Conservation (phyloP, 257 asterid species). For the Penstemon newberryi region DNA sequence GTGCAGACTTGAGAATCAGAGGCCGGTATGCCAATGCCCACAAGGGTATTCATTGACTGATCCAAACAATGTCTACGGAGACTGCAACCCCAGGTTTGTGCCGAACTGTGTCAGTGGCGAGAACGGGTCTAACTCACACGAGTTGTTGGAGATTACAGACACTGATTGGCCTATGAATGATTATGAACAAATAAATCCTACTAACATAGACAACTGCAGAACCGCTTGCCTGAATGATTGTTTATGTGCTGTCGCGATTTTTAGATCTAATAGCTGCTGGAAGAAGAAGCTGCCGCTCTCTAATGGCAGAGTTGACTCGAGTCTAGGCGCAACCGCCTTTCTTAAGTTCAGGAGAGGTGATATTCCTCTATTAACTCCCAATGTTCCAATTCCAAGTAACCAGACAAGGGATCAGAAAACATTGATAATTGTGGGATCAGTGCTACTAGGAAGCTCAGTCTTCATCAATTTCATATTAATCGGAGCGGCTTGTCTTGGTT, state of each 20-base stretch:
- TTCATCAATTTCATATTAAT: background rate
- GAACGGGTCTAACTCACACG: background rate
- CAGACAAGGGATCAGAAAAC: constrained; percentile 22
- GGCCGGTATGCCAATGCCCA: constrained; percentile 42
- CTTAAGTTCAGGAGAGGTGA: constrained; percentile 2
- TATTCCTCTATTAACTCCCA: constrained; percentile 6
- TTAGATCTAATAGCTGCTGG: constrained; percentile 29
- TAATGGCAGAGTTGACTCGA: constrained; percentile 28
- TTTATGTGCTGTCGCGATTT: constrained; percentile 43
- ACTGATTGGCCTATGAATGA: constrained; percentile 44
- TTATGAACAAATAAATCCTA: constrained; percentile 27
- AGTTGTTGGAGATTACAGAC: constrained; percentile 15
- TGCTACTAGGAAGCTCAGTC: constrained; percentile 31
- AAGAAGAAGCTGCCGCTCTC: constrained; percentile 51
- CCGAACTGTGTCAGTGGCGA: constrained; percentile 33
- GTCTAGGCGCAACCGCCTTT: background rate
- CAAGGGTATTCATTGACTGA: constrained; percentile 33
- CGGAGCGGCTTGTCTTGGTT: background rate
- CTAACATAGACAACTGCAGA: constrained; percentile 24
- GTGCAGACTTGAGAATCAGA: constrained; percentile 23
- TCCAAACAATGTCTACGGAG: constrained; percentile 25
- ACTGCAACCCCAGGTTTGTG: constrained; percentile 41
- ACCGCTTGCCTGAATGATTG: constrained; percentile 41
- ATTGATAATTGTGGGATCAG: constrained; percentile 33
- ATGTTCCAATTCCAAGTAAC: background rate